Base-by-base conservation (phyloP, 2,329 filamentous ascomycete genomes). In the Fusarium sp. region DNA sequence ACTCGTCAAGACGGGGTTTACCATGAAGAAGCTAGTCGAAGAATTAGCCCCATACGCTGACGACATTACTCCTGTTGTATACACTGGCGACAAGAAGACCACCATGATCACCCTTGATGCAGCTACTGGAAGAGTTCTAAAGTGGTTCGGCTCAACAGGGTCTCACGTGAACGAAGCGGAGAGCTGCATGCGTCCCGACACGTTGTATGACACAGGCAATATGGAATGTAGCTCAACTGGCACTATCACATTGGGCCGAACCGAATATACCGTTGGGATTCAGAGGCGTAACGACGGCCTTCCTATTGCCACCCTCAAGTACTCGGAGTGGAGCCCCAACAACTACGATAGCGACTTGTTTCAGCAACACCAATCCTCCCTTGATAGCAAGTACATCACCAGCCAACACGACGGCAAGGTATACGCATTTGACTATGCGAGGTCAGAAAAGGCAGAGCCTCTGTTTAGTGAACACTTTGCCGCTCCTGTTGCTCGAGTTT, bases 271-370 rank as follows among this genome's bases (percentile, higher is more conserved):
- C 6, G 89, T 99, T 57, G 87, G 84, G 52, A 96, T 99, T 39
- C 89, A 93, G 64, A 88, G 91, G 57, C 85, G 89, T 67, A 85
- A 90, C 66, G 85, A 90, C 66, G 88, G 89, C 2, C 85, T 89
- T 56, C 85, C 87, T 8, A 89, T 99, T 61, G 96, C 93, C 70
- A 97, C 92, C 0, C 85, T 99, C 66, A 93, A 88, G 65, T 99
- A 96, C 72, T 90, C 92, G 10, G 95, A 99, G 74, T 99, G 95
- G 95, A 88, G 88, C 1, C 91, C 93, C 13, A 99, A 99, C 75
- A 96, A 90, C 56, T 91, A 88, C 58, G 94, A 99, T 75, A 86
- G 86, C 62, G 95, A 99, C 72, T 85, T 99, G 7, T 88, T 92
- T 69, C 85, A 85, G 45, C 92, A 98, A 71, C 95, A 98, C 71